A percentile compares a stretch with the other conserved stretches of the same genome.
Conservation (phyloP, 1,284 basidiomycete species). For the Boletus smithii region DNA sequence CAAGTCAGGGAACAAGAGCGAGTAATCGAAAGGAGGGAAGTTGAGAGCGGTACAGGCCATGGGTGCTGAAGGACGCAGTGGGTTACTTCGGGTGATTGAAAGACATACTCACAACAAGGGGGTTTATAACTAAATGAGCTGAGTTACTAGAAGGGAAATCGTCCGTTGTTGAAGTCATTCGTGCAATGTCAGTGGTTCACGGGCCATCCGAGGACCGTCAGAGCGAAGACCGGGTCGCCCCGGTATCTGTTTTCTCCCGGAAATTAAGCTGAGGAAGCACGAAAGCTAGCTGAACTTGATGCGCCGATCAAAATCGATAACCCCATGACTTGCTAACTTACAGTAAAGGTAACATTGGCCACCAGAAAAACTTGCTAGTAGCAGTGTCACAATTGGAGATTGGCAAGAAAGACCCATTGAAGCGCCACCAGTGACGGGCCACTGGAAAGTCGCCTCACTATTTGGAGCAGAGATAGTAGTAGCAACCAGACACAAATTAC, state of each 20-base stretch:
- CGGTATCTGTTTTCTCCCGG: neutral
- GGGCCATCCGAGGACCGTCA: too few species aligned
- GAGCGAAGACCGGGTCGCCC: too few species aligned
- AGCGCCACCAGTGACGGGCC: too few species aligned
- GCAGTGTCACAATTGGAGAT: too few species aligned
- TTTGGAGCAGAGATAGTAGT: too few species aligned
- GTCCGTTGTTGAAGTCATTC: too few species aligned
- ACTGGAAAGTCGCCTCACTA: too few species aligned
- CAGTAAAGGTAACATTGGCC: neutral
- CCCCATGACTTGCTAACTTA: neutral
- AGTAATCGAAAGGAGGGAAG: conserved; percentile 27
- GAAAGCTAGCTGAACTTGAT: neutral
- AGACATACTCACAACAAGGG: neutral
- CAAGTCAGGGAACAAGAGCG: conserved; percentile 23
- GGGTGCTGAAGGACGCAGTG: neutral
- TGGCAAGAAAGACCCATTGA: too few species aligned
- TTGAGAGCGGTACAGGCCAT: conserved; percentile 12
- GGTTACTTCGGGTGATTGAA: neutral
- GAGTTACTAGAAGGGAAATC: too few species aligned
- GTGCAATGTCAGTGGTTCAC: too few species aligned
- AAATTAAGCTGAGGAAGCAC: neutral
- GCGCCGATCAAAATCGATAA: neutral
- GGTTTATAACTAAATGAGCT: neutral
- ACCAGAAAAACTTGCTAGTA: too few species aligned
- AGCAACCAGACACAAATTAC: too few species aligned